phyloP scores from a whole-genome alignment of 805 yeast genomes.

The Sugiyamaella americana region DNA sequence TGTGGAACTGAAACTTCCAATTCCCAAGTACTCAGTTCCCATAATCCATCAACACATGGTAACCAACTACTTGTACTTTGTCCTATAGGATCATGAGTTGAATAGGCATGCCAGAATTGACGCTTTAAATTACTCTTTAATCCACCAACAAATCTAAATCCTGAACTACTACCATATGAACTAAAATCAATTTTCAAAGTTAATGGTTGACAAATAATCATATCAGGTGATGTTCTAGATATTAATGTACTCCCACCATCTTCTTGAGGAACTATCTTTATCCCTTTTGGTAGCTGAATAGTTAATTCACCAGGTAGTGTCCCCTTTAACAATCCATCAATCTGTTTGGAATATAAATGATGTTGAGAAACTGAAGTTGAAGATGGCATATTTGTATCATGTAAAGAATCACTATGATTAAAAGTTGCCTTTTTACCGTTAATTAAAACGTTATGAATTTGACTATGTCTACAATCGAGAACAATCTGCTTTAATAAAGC shows the following conservation, averaged over 20 bases:
- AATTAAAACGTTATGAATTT: conserved; percentile 54
- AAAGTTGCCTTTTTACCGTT: conserved; percentile 56
- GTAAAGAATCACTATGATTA: conserved; percentile 48
- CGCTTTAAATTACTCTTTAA: conserved; percentile 38
- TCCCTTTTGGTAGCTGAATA: conserved; percentile 57
- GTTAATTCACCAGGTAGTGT: conserved; percentile 58
- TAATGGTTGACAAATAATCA: conserved; percentile 56
- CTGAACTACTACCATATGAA: conserved; percentile 60
- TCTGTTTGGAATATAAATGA: conserved; percentile 49
- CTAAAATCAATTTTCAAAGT: conserved; percentile 63
- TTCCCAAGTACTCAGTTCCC: conserved; percentile 91
- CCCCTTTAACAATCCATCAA: conserved; percentile 48
- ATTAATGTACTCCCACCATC: conserved; percentile 22
- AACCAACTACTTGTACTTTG: conserved; percentile 94
- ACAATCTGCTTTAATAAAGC: conserved; percentile 51
- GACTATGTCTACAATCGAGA: conserved; percentile 69
- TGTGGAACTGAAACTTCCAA: conserved; percentile 79
- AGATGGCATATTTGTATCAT: conserved; percentile 31
- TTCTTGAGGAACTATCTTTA: conserved; percentile 57
- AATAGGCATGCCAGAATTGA: conserved; percentile 75
- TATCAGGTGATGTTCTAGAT: conserved; percentile 14
- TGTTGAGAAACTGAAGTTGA: conserved; percentile 44
- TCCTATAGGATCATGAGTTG: conserved; percentile 70
- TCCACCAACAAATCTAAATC: conserved; percentile 69
- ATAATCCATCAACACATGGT: conserved; percentile 85